Conservation (phyloP, 257 asterid genomes). For the Nicotiana otophora region DNA sequence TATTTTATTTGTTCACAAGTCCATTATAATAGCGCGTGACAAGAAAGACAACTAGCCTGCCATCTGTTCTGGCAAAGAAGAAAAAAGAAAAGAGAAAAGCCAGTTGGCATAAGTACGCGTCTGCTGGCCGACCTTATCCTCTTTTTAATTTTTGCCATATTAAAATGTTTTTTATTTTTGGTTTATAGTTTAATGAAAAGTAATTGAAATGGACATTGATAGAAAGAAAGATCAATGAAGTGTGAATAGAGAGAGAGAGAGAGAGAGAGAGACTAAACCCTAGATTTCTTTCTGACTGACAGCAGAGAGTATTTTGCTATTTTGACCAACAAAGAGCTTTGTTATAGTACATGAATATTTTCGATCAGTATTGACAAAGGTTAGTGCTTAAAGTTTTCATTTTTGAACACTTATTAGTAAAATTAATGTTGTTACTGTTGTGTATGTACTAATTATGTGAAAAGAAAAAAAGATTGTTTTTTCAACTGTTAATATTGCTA, state of each 20-base stretch:
- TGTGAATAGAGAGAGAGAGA: not conserved
- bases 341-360: not conserved
- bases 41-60: conserved; percentile 8
- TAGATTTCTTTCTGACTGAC: conserved; percentile 30
- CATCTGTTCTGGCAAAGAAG: not conserved
- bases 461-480: not conserved
- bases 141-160: conserved; percentile 11
- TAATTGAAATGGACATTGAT: not conserved
- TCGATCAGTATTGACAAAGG: conserved; percentile 21
- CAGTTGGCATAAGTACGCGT: conserved; percentile 36
- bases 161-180: conserved; percentile 1
- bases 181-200: conserved; percentile 17
- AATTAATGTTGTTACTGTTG: not conserved
- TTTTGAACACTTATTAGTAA: not conserved
- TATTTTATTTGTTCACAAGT: not conserved
- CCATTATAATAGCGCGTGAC: conserved; percentile 25
- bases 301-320: conserved; percentile 23
- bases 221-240: conserved; percentile 10
- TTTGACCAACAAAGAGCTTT: conserved; percentile 17
- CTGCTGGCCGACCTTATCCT: conserved; percentile 54
- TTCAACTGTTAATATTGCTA: not conserved
- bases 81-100: not conserved
- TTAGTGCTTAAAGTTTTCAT: conserved; percentile 11
- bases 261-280: conserved; percentile 23
- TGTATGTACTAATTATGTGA: not conserved